Conservation (phyloP, 2,329 filamentous ascomycete species). For the Sphaerulina vaccinii region DNA sequence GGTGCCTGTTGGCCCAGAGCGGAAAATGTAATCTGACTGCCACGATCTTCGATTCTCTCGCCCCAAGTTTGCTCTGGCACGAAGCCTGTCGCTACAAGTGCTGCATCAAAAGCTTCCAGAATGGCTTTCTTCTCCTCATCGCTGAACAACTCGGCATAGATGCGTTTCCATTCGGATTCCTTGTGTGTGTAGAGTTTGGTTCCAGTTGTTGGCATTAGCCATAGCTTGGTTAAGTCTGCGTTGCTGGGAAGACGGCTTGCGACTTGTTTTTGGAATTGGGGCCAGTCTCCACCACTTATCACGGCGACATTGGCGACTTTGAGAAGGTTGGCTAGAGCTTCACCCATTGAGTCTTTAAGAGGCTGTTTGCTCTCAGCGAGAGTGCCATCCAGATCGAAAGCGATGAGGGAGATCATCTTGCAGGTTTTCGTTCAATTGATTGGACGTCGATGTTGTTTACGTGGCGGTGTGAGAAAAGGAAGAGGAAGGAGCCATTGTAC, state of each 20-base stretch:
- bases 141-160: slow-evolving; percentile 44
- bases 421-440: neutral
- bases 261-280: slow-evolving; percentile 45
- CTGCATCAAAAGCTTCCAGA: slow-evolving; percentile 37
- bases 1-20: slow-evolving; percentile 45
- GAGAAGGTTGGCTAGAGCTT: slow-evolving; percentile 40
- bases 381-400: slow-evolving; percentile 42
- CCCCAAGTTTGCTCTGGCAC: slow-evolving; percentile 43
- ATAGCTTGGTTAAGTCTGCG: slow-evolving; percentile 41
- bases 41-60: slow-evolving; percentile 43
- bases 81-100: slow-evolving; percentile 40
- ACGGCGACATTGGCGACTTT: slow-evolving; percentile 42
- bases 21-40: slow-evolving; percentile 46
- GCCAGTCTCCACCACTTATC: slow-evolving; percentile 46
- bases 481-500: neutral
- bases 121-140: slow-evolving; percentile 22
- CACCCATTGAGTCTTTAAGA: slow-evolving; percentile 34
- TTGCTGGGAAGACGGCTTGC: slow-evolving; percentile 39
- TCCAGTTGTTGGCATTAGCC: slow-evolving; percentile 46
- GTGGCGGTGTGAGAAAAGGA: neutral
- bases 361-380: slow-evolving; percentile 40
- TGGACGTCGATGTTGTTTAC: neutral
- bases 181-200: slow-evolving; percentile 43
- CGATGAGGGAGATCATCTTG: slow-evolving; percentile 39
- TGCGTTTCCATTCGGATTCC: slow-evolving; percentile 16